Conservation (phyloP, 2,329 filamentous ascomycete genomes). For the Dothistroma pini region DNA sequence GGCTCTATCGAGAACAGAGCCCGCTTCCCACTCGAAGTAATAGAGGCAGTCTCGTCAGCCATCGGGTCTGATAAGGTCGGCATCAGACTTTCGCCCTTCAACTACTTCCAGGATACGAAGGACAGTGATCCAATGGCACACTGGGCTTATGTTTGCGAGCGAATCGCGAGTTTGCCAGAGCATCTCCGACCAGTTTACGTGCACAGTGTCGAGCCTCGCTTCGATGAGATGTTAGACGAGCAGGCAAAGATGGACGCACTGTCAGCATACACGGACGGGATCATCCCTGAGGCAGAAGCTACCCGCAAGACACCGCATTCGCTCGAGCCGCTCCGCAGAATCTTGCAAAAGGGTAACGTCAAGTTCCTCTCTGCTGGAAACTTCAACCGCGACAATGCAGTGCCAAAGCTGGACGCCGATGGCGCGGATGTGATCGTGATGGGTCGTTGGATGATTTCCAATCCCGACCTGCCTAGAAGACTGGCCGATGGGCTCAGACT, state of each 20-base stretch:
- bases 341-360: constrained; percentile 35
- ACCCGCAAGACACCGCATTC: no score
- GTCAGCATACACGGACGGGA: no score
- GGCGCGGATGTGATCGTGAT: constrained; percentile 44
- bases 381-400: constrained; percentile 39
- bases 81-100: constrained; percentile 60
- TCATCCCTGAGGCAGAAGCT: no score
- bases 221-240: constrained; percentile 24
- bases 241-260: no score
- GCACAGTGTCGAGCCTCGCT: constrained; percentile 57
- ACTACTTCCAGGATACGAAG: constrained; percentile 57
- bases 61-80: constrained; percentile 45
- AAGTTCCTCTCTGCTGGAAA: constrained; percentile 49
- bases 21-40: constrained; percentile 56
- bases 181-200: constrained; percentile 55
- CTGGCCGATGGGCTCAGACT: constrained; percentile 42
- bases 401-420: constrained; percentile 23
- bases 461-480: constrained; percentile 47
- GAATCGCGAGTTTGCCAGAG: constrained; percentile 43
- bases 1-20: constrained; percentile 52
- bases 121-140: constrained; percentile 61
- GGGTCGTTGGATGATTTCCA: constrained; percentile 48
- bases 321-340: no score
- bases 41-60: constrained; percentile 42
- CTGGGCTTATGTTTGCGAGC: constrained; percentile 46